Evolutionary conservation across 768 basidiomycete species (phyloP).

Genomic region (Butyriboletus loyo): DNA sequence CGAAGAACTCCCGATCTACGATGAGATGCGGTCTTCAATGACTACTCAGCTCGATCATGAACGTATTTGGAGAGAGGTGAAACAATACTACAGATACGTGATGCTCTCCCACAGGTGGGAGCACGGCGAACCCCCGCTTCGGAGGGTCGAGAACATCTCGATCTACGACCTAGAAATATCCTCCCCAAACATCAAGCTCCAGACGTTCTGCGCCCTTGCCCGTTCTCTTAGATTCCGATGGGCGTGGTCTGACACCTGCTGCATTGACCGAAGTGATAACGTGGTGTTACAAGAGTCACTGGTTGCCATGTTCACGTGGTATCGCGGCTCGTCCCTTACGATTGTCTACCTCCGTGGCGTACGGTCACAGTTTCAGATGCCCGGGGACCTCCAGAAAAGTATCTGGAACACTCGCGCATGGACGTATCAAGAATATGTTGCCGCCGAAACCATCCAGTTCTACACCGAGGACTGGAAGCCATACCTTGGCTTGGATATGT

Average conservation of each 20-base stretch:
- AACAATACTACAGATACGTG: neutral
- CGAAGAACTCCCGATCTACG: neutral
- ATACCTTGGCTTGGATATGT: neutral
- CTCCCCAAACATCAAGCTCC: neutral
- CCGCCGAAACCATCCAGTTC: neutral
- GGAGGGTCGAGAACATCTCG: neutral
- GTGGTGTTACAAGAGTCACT: neutral
- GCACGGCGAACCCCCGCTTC: neutral
- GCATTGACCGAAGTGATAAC: neutral
- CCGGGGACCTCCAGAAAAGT: neutral
- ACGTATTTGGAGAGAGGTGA: neutral
- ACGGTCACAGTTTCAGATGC: neutral
- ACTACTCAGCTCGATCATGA: neutral
- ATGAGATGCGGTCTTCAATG: neutral
- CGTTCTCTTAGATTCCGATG: neutral
- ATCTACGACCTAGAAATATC: neutral
- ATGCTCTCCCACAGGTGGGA: neutral
- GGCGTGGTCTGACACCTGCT: slow-evolving; percentile 12
- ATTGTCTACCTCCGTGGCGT: slow-evolving; percentile 3
- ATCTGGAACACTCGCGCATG: slow-evolving; percentile 8
- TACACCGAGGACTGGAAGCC: slow-evolving; percentile 13
- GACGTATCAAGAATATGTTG: slow-evolving; percentile 13
- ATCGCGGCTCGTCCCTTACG: neutral
- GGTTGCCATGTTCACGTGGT: slow-evolving; percentile 13
- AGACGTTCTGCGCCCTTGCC: neutral